These are phyloP conservation scores for Kwoniella heveanensis DNA, from an alignment of 768 basidiomycete species.

Conservation along the genomic window DNA sequence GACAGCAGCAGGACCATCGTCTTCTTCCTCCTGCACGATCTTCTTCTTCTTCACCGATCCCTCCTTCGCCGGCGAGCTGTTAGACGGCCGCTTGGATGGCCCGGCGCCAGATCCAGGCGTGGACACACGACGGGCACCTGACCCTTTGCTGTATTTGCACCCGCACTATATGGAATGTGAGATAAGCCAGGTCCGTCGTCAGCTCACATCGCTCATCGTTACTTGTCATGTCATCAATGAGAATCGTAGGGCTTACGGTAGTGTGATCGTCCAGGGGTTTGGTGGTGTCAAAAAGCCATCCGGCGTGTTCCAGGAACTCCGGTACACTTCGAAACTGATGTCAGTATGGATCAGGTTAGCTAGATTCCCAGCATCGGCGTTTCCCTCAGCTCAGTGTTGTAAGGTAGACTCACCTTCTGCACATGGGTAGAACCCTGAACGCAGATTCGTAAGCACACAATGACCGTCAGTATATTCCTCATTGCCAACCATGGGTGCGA, in stretches of 20 bases:
- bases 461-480: no score
- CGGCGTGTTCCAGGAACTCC: slow-evolving; percentile 46
- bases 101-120: slow-evolving; percentile 2
- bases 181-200: no score
- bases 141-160: slow-evolving; percentile 33
- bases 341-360: neutral
- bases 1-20: slow-evolving; percentile 27
- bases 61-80: slow-evolving; percentile 19
- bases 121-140: slow-evolving; percentile 12
- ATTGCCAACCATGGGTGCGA: neutral
- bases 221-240: no score
- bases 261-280: slow-evolving; percentile 33
- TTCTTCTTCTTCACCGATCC: slow-evolving; percentile 31
- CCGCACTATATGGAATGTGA: slow-evolving; percentile 41
- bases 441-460: neutral
- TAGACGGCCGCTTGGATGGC: slow-evolving; percentile 11
- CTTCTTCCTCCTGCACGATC: slow-evolving; percentile 13
- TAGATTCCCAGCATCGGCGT: neutral
- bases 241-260: slow-evolving; percentile 22
- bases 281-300: slow-evolving; percentile 41
- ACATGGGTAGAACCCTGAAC: slow-evolving; percentile 32
- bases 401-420: slow-evolving; percentile 12
- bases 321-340: slow-evolving; percentile 41
- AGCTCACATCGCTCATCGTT: no score
- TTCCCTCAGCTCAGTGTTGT: neutral